These are phyloP conservation scores for Mollisia scopiformis DNA, from an alignment of 2,329 filamentous ascomycete genomes.

Conservation along the genomic window DNA sequence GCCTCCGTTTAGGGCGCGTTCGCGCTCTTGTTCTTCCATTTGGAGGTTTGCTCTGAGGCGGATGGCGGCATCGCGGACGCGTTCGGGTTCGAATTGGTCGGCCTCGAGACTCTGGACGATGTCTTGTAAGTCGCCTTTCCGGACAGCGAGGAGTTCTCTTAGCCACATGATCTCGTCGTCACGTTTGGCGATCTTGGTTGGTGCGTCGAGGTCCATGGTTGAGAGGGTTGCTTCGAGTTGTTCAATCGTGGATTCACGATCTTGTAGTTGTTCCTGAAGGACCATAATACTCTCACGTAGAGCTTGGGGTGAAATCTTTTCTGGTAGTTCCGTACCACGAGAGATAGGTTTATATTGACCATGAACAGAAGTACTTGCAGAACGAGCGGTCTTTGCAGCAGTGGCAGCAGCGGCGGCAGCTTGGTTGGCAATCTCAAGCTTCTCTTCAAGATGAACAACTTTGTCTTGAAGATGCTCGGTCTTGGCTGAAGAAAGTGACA, in stretches of 20 bases:
- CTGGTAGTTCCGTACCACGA: constrained; percentile 60
- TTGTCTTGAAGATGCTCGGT: constrained; percentile 85
- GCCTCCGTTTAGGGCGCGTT: constrained; percentile 75
- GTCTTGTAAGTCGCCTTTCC: constrained; percentile 89
- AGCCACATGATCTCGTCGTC: constrained; percentile 96
- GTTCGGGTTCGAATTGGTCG: constrained; percentile 75
- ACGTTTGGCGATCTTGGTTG: constrained; percentile 82
- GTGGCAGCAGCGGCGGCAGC: constrained; percentile 62
- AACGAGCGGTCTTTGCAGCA: constrained; percentile 36
- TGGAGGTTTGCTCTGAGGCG: constrained; percentile 91
- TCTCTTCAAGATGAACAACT: constrained; percentile 83
- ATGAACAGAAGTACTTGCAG: constrained; percentile 18
- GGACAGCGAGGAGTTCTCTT: constrained; percentile 87
- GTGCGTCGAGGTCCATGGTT: constrained; percentile 74
- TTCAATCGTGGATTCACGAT: constrained; percentile 89
- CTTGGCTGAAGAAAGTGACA: constrained; percentile 83
- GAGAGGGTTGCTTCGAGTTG: constrained; percentile 75
- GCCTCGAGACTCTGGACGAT: constrained; percentile 80
- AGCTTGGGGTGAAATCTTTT: constrained; percentile 92
- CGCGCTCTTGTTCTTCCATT: constrained; percentile 97
- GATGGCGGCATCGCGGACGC: constrained; percentile 88
- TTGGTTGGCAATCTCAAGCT: constrained; percentile 84
- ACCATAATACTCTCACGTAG: constrained; percentile 95
- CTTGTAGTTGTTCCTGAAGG: constrained; percentile 93
- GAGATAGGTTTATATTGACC: constrained; percentile 37